A percentile compares a stretch with the other conserved stretches of the same genome.
phyloP scores from a whole-genome alignment of 2,329 filamentous ascomycete species.

The Colletotrichum musae region DNA sequence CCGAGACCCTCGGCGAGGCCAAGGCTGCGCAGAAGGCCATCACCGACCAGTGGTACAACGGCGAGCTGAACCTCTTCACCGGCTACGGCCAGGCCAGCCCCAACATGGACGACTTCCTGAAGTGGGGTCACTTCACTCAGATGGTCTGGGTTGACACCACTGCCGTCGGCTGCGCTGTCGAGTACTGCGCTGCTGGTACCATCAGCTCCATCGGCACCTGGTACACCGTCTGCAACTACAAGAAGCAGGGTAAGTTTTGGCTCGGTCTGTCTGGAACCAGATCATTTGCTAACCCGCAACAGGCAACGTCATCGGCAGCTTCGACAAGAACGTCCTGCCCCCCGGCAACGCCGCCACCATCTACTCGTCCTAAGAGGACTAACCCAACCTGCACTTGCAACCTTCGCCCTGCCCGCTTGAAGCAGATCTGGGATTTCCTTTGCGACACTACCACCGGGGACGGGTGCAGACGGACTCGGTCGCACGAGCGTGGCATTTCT shows the following conservation, averaged over 20 bases:
- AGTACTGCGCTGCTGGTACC: conserved; percentile 72
- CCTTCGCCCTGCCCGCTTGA: conserved; percentile 28
- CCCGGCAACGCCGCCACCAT: conserved; percentile 54
- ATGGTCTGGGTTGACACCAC: conserved; percentile 57
- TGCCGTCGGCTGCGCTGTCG: conserved; percentile 72
- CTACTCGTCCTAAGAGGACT: conserved; percentile 41
- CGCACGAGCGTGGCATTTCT: conserved; percentile 41
- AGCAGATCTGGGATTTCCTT: conserved; percentile 28
- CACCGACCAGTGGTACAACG: conserved; percentile 91
- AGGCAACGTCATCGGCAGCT: conserved; percentile 69
- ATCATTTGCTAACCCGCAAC: conserved; percentile 37
- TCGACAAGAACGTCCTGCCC: conserved; percentile 63
- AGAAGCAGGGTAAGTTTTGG: conserved; percentile 74
- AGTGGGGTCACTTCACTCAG: conserved; percentile 71
- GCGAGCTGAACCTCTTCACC: conserved; percentile 71
- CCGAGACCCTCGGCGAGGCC: conserved; percentile 62
- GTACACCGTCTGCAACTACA: conserved; percentile 93
- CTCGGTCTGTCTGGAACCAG: not conserved
- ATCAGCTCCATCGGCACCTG: conserved; percentile 69
- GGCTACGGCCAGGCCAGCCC: conserved; percentile 74
- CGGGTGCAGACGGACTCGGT: conserved; percentile 28
- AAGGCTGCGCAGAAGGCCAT: conserved; percentile 76
- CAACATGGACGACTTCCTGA: conserved; percentile 72
- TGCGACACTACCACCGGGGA: conserved; percentile 36
- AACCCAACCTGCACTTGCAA: conserved; percentile 30